These are phyloP conservation scores for Triticum aestivum DNA, from an alignment of 176 grass and related monocot species.

Conservation along the genomic window IWGSC_CS_RefSeq_v2.1 NC_057797.1:761724602-761725101, in stretches of 20 bases:
- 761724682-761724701: not conserved
- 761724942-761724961: fast-evolving
- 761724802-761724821: not conserved
- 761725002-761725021: slow-evolving; percentile 34
- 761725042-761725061: slow-evolving; percentile 25
- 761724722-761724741: slow-evolving; percentile 8
- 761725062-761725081: not conserved
- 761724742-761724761: not conserved
- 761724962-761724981: not conserved
- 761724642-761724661: slow-evolving; percentile 32
- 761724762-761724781: not conserved
- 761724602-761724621: not conserved
- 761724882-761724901: slow-evolving; percentile 7
- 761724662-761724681: slow-evolving; percentile 23
- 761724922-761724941: slow-evolving; percentile 5
- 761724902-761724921: not conserved
- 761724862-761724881: not conserved
- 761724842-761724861: not conserved
- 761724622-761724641: slow-evolving; percentile 23
- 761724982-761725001: slow-evolving; percentile 42
- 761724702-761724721: not conserved
- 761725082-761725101: not conserved
- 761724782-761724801: not conserved
- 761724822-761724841: not conserved
- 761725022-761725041: not conserved